Base-by-base conservation (phyloP, 2,329 filamentous ascomycete species). In the Phoma herbarum region DNA sequence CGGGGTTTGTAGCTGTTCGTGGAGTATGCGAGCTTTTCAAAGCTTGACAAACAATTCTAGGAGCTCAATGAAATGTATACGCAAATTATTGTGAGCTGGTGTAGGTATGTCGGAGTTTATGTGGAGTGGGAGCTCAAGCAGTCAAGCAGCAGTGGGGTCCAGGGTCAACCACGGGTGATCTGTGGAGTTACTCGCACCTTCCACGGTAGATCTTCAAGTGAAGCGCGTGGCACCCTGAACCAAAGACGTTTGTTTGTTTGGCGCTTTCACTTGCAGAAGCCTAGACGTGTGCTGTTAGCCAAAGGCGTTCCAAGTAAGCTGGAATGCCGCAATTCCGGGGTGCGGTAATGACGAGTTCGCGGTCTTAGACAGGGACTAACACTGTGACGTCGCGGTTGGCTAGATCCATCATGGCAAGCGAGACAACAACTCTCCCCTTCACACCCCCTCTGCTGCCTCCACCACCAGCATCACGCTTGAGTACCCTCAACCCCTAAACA, bases 171-270 rank as follows among this genome's bases (percentile, higher is more conserved):
- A 29, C 56, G 41, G 54, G 42, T 35, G 54, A 58, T 47, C 49
- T 52, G 54, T 52, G 54, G 54, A 52, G 54, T 47, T n/a, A 53
- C 56, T 59, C 45, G 56, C 50, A 59, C 56, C 45, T 59, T 59
- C 56, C 39, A 59, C 46, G 51, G 45, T 44, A 28, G 41, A 54
- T 59, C 50, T 33, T 8, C 35, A 37, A 42, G 6, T 46, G 44
- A 41, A 42, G n/a, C 44, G 22, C 42, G 26, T 44, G 49, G 35
- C 11, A 33, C 37, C 31, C 2, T 18, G 25, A 6, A 43, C 41
- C 14, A 18, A 14, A 33, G 39, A 25, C 31, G 20, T n/a, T 8
- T 52, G 26, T 31, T 52, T 4, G 16, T 26, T 26, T 11, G 10
- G 9, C 20, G 20, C 35, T 39, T 20, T 43, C 22, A 43, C 47